Evolutionary conservation across 371 early-diverging fungal genomes (phyloP).

Genomic region (Lichtheimia ornata): DNA sequence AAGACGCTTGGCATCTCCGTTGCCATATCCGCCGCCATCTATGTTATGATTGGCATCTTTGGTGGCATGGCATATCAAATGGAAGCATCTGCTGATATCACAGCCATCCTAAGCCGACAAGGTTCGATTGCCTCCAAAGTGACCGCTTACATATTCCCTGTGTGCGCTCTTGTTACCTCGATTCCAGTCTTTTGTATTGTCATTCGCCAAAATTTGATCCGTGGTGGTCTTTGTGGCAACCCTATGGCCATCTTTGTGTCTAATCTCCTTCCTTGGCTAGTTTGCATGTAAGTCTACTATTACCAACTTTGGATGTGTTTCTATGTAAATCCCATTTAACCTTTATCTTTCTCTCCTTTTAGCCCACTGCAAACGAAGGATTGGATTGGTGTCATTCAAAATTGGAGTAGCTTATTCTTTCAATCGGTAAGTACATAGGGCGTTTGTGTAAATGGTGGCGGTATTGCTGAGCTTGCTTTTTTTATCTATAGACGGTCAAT

Average conservation of each 20-base stretch:
- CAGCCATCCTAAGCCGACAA: constrained; percentile 37
- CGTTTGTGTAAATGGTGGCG: too few species aligned
- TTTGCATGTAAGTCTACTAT: constrained; percentile 52
- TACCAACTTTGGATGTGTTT: not conserved
- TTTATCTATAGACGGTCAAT: constrained; percentile 59
- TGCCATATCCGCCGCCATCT: constrained; percentile 49
- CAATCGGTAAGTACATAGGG: constrained; percentile 37
- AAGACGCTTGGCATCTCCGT: constrained; percentile 52
- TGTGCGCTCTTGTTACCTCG: constrained; percentile 72
- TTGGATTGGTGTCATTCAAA: constrained; percentile 35
- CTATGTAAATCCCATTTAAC: too few species aligned
- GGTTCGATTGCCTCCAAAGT: constrained; percentile 54
- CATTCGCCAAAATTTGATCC: constrained; percentile 68
- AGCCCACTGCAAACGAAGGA: constrained; percentile 47
- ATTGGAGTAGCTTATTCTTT: constrained; percentile 50
- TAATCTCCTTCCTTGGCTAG: constrained; percentile 67
- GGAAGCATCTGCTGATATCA: constrained; percentile 49
- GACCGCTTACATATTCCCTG: constrained; percentile 69
- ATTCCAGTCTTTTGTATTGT: constrained; percentile 81
- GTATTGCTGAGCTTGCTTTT: too few species aligned
- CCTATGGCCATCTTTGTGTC: constrained; percentile 58
- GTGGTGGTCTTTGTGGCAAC: constrained; percentile 52
- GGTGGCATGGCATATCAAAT: constrained; percentile 63
- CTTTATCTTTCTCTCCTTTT: not conserved
- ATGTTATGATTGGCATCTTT: constrained; percentile 48